Evolutionary conservation across 352 stramenopile species (phyloP).

Genomic region (Chrysophaeum taylorii): DNA sequence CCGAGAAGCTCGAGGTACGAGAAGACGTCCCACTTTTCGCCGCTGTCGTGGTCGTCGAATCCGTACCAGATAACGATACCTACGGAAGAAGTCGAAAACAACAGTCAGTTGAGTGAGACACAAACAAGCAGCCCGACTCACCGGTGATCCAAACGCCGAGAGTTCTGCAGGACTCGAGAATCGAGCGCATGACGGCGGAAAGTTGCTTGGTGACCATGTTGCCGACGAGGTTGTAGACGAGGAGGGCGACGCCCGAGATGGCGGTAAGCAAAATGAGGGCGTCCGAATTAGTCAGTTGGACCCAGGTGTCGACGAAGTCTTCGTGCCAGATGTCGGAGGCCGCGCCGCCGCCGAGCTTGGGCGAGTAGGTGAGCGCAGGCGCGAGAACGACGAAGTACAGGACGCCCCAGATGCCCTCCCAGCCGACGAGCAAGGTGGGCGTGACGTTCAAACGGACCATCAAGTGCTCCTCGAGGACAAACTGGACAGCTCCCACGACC

Average conservation of each 20-base stretch:
- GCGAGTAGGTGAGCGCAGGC: conserved; percentile 54
- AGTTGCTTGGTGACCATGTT: conserved; percentile 73
- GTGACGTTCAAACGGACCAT: conserved; percentile 59
- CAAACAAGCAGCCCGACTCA: too few species aligned
- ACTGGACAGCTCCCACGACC: conserved; percentile 59
- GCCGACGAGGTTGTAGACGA: conserved; percentile 53
- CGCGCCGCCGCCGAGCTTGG: conserved; percentile 1
- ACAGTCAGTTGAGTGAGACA: too few species aligned
- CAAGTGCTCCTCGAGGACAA: conserved; percentile 67
- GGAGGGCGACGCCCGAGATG: conserved; percentile 54
- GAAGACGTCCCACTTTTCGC: conserved; percentile 55
- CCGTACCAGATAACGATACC: conserved; percentile 65
- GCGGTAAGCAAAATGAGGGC: conserved; percentile 49
- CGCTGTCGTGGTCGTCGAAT: conserved; percentile 45
- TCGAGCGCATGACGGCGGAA: conserved; percentile 63
- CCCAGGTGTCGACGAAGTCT: conserved; percentile 60
- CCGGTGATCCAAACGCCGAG: conserved; percentile 59
- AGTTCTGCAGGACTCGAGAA: conserved; percentile 61
- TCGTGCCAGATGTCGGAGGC: conserved; percentile 51
- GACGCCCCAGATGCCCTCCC: conserved; percentile 63
- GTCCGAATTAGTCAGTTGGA: conserved; percentile 57
- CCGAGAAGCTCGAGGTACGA: conserved; percentile 59
- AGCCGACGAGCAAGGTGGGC: conserved; percentile 62
- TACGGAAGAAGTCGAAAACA: too few species aligned
- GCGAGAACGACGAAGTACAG: conserved; percentile 57